Evolutionary conservation across 345 rosid genomes (phyloP), one percentile per base, ranked within the genome.

Genomic region (Salix brachista): DNA sequence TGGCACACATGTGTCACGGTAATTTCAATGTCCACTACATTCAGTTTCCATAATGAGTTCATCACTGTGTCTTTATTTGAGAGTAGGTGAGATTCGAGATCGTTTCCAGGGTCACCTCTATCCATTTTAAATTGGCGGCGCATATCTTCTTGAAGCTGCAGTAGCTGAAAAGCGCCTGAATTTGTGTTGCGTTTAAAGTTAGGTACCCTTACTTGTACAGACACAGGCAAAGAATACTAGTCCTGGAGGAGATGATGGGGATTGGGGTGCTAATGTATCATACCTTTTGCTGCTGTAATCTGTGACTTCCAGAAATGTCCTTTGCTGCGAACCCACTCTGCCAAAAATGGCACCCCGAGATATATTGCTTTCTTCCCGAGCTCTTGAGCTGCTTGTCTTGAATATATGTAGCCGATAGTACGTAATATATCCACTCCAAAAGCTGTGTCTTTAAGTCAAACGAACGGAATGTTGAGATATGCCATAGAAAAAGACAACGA

Each of bases 81-180:
- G 37, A 84, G 91, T 44, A 95, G 74, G 67, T 95, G 94, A 14
- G 94, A 86, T 81, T 93, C 99, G 4, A 90, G 76, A 12, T 91
- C 97, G 65, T 89, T 90, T 44, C 77, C 88, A 9, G 88, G 81
- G 73, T 81, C 82, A 67, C 72, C 83, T 5, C 91, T 93, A 18
- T 87, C 93, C 86, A 84, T 86, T 84, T 87, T 93, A 78, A 86
- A 81, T 74, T 88, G 90, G 67, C 82, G 71, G 66, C 84, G 86
- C 48, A 88, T 86, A 61, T 94, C 97, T 75, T 93, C 99, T 84
- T 95, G 99, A 76, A 95, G 89, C 78, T 95, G 99, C 80, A 95
- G 86, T 69, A 95, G 80, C 88, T 93, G 99, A 71, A 86, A 89
- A 65, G 96, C 99, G 34, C 99, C 94, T 95, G 85, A n/a, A 78